Conservation (phyloP, 768 basidiomycete species). For the Psilocybe azurescens region DNA sequence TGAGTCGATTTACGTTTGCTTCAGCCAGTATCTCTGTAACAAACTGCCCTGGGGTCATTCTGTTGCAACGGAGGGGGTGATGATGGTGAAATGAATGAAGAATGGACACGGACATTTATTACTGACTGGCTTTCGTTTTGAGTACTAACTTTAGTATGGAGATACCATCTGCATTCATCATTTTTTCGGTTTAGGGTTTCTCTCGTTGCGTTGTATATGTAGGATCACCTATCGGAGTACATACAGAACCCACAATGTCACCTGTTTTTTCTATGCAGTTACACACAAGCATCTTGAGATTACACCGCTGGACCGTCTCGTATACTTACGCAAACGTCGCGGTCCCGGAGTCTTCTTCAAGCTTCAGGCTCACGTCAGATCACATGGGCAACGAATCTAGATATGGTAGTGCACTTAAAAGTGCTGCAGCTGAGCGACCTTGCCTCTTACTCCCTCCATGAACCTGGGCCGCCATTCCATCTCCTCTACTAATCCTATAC, state of each 20-base stretch:
- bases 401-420: constrained; percentile 15
- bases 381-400: neutral
- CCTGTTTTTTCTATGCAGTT: neutral
- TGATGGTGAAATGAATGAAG: neutral
- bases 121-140: neutral
- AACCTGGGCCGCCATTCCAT: constrained; percentile 88
- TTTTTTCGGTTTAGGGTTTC: constrained; percentile 15
- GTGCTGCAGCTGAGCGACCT: constrained; percentile 7
- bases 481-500: constrained; percentile 73
- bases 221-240: constrained; percentile 14
- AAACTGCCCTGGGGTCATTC: too few relatives aligned
- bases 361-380: neutral
- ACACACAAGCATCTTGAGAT: neutral
- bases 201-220: constrained; percentile 19
- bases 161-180: neutral
- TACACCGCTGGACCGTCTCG: neutral
- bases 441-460: constrained; percentile 53
- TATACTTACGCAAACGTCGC: neutral
- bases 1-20: neutral
- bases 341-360: too few relatives aligned
- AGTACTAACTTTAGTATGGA: neutral
- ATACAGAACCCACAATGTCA: neutral
- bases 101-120: neutral
- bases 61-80: neutral
- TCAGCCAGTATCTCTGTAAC: neutral